A percentile compares a stretch with the other conserved stretches of the same genome.
These are phyloP conservation scores for Ramaria rubella DNA, from an alignment of 768 basidiomycete genomes.

Conservation along the genomic window DNA sequence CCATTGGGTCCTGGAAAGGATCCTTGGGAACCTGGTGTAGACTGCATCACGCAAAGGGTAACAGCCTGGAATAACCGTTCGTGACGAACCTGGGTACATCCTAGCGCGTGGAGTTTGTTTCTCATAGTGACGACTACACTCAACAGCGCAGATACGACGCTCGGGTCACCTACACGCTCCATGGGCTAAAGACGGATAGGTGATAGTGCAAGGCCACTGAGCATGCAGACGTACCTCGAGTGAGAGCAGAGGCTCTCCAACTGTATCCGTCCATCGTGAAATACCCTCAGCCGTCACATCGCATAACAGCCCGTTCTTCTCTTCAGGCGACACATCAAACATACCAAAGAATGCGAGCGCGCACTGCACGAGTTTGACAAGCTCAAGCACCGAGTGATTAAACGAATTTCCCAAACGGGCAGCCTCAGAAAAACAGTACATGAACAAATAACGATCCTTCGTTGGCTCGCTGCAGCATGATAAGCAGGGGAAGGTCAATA, in stretches of 20 bases:
- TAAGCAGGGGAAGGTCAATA: conserved; percentile 1
- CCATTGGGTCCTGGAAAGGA: conserved; percentile 66
- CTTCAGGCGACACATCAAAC: conserved; percentile 35
- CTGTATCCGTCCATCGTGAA: conserved; percentile 55
- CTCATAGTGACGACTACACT: conserved; percentile 61
- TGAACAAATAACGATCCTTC: conserved; percentile 70
- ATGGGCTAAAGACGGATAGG: conserved; percentile 39
- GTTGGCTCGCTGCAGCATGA: conserved; percentile 54
- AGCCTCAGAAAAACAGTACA: conserved; percentile 53
- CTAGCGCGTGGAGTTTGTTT: conserved; percentile 61
- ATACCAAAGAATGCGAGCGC: conserved; percentile 67
- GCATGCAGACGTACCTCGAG: conserved; percentile 44
- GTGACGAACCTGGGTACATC: conserved; percentile 34
- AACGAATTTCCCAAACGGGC: conserved; percentile 38
- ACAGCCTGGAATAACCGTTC: too few relatives aligned
- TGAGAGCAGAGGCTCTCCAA: conserved; percentile 55
- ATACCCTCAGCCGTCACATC: conserved; percentile 71
- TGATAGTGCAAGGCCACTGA: neutral
- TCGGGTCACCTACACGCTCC: conserved; percentile 69
- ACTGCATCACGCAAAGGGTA: conserved; percentile 18
- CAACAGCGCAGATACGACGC: conserved; percentile 61
- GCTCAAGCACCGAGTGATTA: conserved; percentile 60
- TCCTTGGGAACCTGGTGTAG: conserved; percentile 51
- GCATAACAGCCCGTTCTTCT: conserved; percentile 63
- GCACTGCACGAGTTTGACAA: conserved; percentile 69